phyloP scores from a whole-genome alignment of 1,284 basidiomycete genomes.

The Ustilago hordei region DNA sequence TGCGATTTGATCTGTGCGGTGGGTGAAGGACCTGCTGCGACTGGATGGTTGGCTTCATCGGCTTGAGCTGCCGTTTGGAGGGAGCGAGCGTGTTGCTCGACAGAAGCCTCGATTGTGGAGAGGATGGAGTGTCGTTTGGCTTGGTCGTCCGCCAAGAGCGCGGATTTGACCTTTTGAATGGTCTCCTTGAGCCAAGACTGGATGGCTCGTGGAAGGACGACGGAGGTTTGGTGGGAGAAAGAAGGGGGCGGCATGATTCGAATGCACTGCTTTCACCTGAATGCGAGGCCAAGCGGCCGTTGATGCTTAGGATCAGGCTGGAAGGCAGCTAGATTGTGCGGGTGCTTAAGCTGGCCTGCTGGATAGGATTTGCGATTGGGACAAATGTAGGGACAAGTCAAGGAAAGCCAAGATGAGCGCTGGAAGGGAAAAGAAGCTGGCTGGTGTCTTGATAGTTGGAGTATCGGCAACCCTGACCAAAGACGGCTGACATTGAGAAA shows the following conservation, averaged over 20 bases:
- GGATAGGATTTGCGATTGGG: background rate
- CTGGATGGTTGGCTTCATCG: conserved; percentile 39
- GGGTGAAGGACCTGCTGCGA: conserved; percentile 37
- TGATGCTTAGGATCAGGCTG: background rate
- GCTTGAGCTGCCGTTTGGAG: conserved; percentile 30
- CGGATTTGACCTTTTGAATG: conserved; percentile 35
- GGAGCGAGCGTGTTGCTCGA: conserved; percentile 30
- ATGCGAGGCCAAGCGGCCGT: background rate
- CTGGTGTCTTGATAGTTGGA: conserved; percentile 52
- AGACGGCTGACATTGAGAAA: conserved; percentile 49
- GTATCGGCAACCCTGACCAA: conserved; percentile 54
- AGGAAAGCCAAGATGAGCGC: background rate
- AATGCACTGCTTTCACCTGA: background rate
- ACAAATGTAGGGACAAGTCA: background rate
- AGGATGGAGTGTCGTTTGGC: conserved; percentile 34
- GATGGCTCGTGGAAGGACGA: conserved; percentile 37
- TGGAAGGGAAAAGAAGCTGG: conserved; percentile 13
- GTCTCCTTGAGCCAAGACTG: conserved; percentile 51
- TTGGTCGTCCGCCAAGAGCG: conserved; percentile 29
- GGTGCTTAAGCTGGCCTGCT: background rate
- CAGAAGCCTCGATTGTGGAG: conserved; percentile 29
- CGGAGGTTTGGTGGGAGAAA: conserved; percentile 47
- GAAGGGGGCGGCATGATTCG: conserved; percentile 45
- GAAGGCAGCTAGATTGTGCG: too few relatives aligned
- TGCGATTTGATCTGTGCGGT: conserved; percentile 50